Percentiles rank a stretch among this genome's conserved stretches.
phyloP scores from a whole-genome alignment of 2,329 filamentous ascomycete genomes.

The Chaetomium olivaceum region DNA sequence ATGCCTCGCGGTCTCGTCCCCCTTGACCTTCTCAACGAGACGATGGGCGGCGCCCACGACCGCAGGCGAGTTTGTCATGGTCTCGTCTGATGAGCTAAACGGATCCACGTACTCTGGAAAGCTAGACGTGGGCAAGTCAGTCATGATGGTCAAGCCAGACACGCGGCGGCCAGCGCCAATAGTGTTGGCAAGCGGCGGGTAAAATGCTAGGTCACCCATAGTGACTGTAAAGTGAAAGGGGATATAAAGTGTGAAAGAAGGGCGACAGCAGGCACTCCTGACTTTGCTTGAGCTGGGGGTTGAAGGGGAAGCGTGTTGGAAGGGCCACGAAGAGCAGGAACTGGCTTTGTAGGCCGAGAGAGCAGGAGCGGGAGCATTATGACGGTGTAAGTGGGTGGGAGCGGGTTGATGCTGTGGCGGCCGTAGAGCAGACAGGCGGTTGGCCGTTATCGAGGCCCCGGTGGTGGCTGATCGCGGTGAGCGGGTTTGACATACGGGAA shows the following conservation, averaged over 20 bases:
- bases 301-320: neutral
- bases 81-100: constrained; percentile 36
- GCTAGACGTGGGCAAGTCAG: constrained; percentile 37
- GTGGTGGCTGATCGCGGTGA: constrained; percentile 19
- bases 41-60: constrained; percentile 30
- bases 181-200: constrained; percentile 19
- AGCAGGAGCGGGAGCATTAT: constrained; percentile 18
- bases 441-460: constrained; percentile 26
- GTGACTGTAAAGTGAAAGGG: constrained; percentile 12
- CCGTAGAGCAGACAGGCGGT: constrained; percentile 14
- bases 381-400: constrained; percentile 13
- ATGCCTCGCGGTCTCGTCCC: constrained; percentile 53
- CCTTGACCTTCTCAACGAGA: constrained; percentile 36
- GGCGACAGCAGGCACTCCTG: neutral
- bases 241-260: neutral
- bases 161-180: constrained; percentile 30
- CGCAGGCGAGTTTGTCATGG: constrained; percentile 36
- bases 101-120: constrained; percentile 41
- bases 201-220: constrained; percentile 30
- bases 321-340: constrained; percentile 4
- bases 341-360: constrained; percentile 21
- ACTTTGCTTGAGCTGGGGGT: constrained; percentile 7
- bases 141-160: constrained; percentile 37
- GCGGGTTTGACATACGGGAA: constrained; percentile 23
- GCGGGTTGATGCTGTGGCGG: constrained; percentile 6